Conservation (phyloP, 2,329 filamentous ascomycete species). For the Fusarium xylarioides region DNA sequence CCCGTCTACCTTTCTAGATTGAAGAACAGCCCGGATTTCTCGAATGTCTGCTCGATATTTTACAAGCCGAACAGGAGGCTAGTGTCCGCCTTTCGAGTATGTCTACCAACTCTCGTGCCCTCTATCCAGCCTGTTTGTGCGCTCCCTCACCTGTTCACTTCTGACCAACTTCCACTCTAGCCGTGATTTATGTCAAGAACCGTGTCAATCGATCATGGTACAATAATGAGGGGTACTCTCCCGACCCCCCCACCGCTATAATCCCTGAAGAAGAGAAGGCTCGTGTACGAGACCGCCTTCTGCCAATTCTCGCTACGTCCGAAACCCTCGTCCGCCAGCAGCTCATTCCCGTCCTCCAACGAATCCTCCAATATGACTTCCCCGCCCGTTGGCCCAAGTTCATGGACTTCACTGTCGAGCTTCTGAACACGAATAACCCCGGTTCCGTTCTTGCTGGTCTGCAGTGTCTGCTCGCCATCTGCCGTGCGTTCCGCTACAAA, state of each 20-base stretch:
- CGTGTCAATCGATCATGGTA: conserved; percentile 93
- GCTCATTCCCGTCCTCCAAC: conserved; percentile 92
- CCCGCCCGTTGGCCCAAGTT: conserved; percentile 94
- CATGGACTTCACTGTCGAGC: conserved; percentile 88
- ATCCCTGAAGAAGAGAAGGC: conserved; percentile 91
- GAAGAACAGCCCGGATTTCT: conserved; percentile 91
- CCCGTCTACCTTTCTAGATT: conserved; percentile 64
- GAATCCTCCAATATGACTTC: conserved; percentile 96
- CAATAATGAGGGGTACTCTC: conserved; percentile 76
- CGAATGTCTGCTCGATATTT: conserved; percentile 88
- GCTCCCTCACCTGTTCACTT: conserved; percentile 33
- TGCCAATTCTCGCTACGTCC: conserved; percentile 86
- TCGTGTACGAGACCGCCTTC: conserved; percentile 84
- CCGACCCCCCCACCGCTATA: conserved; percentile 63
- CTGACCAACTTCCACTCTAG: conserved; percentile 57
- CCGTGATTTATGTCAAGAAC: conserved; percentile 98
- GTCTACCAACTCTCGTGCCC: conserved; percentile 45
- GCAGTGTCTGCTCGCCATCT: conserved; percentile 93
- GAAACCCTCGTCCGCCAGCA: conserved; percentile 87
- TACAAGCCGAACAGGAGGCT: conserved; percentile 86
- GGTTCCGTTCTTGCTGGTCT: conserved; percentile 90
- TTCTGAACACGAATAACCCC: conserved; percentile 87
- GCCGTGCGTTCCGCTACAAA: conserved; percentile 95
- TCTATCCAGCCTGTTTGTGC: conserved; percentile 27
- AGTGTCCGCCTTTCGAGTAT: conserved; percentile 89